Evolutionary conservation across 2,329 filamentous ascomycete species (phyloP).

Genomic region (Aspergillus aculeatinus): DNA sequence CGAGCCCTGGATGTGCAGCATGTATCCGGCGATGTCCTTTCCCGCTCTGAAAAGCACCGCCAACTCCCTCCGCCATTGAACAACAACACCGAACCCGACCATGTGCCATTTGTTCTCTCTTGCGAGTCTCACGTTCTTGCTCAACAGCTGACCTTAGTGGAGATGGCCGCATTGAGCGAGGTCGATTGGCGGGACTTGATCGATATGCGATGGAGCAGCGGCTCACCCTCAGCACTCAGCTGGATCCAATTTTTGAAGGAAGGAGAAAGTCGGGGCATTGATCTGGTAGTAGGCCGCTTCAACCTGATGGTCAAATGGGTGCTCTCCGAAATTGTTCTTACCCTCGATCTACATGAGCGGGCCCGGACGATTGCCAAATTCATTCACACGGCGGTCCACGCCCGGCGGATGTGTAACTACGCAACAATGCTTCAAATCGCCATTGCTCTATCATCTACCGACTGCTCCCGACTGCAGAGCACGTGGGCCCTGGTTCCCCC

Average conservation of each 20-base stretch:
- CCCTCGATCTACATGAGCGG: conserved; percentile 56
- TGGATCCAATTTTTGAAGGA: conserved; percentile 63
- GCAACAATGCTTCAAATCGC: conserved; percentile 66
- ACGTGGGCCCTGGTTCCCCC: conserved; percentile 60
- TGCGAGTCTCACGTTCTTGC: conserved; percentile 61
- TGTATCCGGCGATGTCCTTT: conserved; percentile 34
- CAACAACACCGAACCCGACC: conserved; percentile 33
- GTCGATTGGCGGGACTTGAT: conserved; percentile 67
- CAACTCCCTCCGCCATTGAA: conserved; percentile 12
- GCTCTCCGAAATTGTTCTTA: conserved; percentile 62
- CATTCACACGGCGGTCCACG: conserved; percentile 62
- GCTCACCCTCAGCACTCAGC: conserved; percentile 52
- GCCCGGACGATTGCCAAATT: conserved; percentile 62
- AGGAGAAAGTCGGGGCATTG: conserved; percentile 58
- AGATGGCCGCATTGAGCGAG: conserved; percentile 65
- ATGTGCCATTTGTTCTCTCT: conserved; percentile 63
- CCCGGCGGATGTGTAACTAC: conserved; percentile 61
- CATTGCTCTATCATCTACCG: conserved; percentile 60
- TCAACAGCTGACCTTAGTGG: conserved; percentile 64
- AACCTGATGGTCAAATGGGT: conserved; percentile 68
- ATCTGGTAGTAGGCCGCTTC: conserved; percentile 65
- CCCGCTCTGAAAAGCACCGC: conserved; percentile 32
- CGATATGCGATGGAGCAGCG: conserved; percentile 62
- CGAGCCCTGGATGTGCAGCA: conserved; percentile 29
- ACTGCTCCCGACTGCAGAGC: conserved; percentile 56